Evolutionary conservation across 805 yeast species (phyloP), one percentile per base, ranked within the genome.

Genomic region (Yamadazyma akitaensis): DNA sequence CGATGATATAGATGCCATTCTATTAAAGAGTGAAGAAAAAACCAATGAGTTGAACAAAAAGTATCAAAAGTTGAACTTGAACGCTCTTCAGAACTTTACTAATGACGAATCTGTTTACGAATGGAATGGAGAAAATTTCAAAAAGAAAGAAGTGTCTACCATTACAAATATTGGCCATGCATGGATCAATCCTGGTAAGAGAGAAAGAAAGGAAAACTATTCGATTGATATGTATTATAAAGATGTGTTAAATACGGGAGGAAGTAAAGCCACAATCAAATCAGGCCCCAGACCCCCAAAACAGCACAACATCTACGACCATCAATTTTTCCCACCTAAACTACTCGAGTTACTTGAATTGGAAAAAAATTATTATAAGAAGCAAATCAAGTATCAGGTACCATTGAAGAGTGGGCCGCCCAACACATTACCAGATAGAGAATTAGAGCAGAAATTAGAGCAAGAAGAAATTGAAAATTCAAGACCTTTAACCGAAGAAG

Each of bases 91-190:
- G 58, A 84, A 83, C 59, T 86, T 85, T 60, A 72, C 86, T 25
- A 78, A 84, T 46, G 86, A 81, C 50, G 77, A 70, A 44, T 72
- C 79, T 3, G 91, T 88, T 12, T 87, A 87, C 64, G 92, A 87
- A 64, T 87, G 96, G 96, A 84, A 87, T 63, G 96, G 96, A 40
- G 82, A 85, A 53, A 85, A 84, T 58, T 87, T 85, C 68, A 83
- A 84, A 64, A 82, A 82, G 67, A 84, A 84, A 55, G 46, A 43
- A 32, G 65, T 70, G n/a, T 65, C 74, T 25, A 73, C 75, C 11
- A 69, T 76, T 34, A 70, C 79, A 17, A 76, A 74, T 49, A 66
- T 72, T 46, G 77, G 75, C 0, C 79, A 81, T 47, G 75, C 76
- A 18, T 88, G 95, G 92, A 84, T 91, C 53, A 84, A 87, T 47